These are phyloP conservation scores for Mycena sp. DNA, from an alignment of 1,284 basidiomycete genomes.

Conservation along the genomic window DNA sequence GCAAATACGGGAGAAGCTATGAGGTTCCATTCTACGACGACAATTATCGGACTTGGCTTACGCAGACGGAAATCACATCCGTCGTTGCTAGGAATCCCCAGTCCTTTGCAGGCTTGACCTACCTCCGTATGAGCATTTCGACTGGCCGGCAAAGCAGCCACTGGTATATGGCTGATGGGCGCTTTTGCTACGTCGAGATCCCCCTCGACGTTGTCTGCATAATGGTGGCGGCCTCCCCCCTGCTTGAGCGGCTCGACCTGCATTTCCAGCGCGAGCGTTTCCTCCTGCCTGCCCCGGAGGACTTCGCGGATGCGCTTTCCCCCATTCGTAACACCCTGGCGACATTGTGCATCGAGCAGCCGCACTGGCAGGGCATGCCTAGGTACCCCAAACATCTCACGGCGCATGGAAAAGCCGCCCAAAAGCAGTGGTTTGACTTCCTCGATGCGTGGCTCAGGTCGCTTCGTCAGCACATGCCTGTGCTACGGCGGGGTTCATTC, in stretches of 20 bases:
- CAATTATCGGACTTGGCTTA: slow-evolving; percentile 6
- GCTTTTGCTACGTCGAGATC: slow-evolving; percentile 4
- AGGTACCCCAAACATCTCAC: background rate
- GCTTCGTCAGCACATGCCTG: too few relatives aligned
- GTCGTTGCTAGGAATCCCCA: slow-evolving; percentile 1
- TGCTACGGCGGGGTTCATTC: too few relatives aligned
- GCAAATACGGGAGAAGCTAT: background rate
- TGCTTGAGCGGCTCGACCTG: too few relatives aligned
- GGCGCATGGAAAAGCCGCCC: background rate
- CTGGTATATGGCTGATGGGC: background rate
- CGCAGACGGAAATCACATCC: background rate
- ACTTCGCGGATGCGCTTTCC: background rate
- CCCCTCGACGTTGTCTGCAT: too few relatives aligned
- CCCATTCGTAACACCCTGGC: background rate
- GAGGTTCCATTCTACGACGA: slow-evolving; percentile 1
- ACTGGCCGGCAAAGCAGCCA: slow-evolving; percentile 2
- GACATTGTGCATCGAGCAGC: slow-evolving; percentile 8
- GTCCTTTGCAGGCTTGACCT: slow-evolving; percentile 1
- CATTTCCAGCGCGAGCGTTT: too few relatives aligned
- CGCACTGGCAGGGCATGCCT: background rate
- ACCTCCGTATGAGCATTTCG: slow-evolving; percentile 8
- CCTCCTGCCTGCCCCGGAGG: background rate
- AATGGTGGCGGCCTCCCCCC: too few relatives aligned
- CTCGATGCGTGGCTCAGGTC: too few relatives aligned
- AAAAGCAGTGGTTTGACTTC: background rate